Evolutionary conservation across 2,329 filamentous ascomycete species (phyloP), one percentile per base, ranked within the genome.

Genomic region (Myriosclerotinia duriaeana): DNA sequence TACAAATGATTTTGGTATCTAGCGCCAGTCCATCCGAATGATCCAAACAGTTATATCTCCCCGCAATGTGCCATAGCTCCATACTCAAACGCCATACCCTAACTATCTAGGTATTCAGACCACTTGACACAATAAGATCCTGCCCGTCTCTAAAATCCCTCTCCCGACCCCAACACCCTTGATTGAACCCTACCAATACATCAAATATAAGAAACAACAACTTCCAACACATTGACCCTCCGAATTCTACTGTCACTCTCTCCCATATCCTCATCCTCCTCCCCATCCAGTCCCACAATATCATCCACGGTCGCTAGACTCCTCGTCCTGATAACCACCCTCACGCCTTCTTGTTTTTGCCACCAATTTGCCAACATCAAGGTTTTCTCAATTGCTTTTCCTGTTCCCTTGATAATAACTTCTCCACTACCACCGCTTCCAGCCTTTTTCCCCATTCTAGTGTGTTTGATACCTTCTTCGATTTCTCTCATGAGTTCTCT

Each of bases 291-390:
- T 20, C 54, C 46, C 46, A 76, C 70, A 30, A 77, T 69, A 73
- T 77, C 76, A 72, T 77, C 76, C 44, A 77, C 69, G 48, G 76
- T 72, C 30, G 75, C 76, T 15, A 76, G 72, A 70, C 73, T 74
- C 46, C 71, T 73, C 53, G 75, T 77, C 67, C 71, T 68, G 9
- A 77, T 34, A 50, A 58, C 65, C 11, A 77, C 74, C 26, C 60
- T 61, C n/a, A 75, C 71, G 46, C 70, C 74, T 22, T 70, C 72
- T 65, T 75, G 66, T 11, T 62, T 64, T 60, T 71, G 67, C 58
- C 73, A 75, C 66, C 67, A 75, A n/a, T 70, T 55, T 17, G 72
- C 74, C 7, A 76, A 30, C 26, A 65, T 61, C 17, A 77, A 50
- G 7, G 72, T 68, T 56, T 72, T 76, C 68, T 75, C 71, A 38